Conservation (phyloP, 176 grass and related monocot species). For the Aegilops longissima region DNA sequence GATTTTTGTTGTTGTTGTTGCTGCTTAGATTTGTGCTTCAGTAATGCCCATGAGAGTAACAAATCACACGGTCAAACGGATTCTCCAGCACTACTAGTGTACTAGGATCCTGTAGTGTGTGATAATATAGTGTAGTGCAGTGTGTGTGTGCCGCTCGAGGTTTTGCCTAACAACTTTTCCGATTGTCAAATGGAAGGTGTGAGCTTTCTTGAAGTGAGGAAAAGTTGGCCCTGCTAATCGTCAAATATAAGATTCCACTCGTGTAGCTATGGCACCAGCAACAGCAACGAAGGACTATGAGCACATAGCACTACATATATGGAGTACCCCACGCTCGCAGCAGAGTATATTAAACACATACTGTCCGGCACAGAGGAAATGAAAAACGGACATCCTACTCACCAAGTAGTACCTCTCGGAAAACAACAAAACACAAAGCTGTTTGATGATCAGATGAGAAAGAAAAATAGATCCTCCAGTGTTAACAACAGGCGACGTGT, state of each 20-base stretch:
- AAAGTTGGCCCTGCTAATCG: background rate
- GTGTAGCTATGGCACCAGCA: background rate
- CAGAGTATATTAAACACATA: background rate
- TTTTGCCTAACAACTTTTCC: background rate
- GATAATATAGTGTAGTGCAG: background rate
- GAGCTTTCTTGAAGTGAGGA: conserved; percentile 26
- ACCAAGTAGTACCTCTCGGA: background rate
- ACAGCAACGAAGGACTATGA: too few relatives aligned
- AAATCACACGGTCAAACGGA: too few relatives aligned
- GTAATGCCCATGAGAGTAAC: too few relatives aligned
- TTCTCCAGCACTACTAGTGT: too few relatives aligned
- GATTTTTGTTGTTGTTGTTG: too few relatives aligned
- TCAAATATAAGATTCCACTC: background rate
- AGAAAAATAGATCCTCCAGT: background rate
- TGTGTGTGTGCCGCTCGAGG: background rate
- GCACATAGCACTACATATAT: background rate
- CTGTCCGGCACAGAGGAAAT: too few relatives aligned
- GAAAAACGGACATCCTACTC: background rate
- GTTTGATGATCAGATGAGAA: background rate
- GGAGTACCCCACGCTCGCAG: background rate
- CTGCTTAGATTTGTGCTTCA: too few relatives aligned
- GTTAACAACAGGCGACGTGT: background rate
- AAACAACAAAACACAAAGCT: background rate
- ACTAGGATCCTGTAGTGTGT: too few relatives aligned
- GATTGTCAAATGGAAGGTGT: background rate